These are phyloP conservation scores for Cerrena zonata DNA, from an alignment of 1,284 basidiomycete genomes.

Conservation along the genomic window DNA sequence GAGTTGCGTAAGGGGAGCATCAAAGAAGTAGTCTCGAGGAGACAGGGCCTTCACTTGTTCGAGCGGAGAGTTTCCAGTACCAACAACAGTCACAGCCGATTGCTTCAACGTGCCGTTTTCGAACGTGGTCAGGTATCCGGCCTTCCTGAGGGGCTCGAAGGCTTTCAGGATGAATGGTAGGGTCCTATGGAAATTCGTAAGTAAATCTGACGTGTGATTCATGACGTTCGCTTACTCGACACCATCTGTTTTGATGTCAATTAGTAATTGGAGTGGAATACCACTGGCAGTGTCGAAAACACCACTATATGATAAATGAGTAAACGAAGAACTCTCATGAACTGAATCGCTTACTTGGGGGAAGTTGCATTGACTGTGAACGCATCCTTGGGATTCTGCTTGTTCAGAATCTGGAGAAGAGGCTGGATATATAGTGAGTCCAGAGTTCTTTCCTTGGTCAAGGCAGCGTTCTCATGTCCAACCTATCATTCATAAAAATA, in stretches of 20 bases:
- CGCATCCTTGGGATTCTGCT: constrained; percentile 37
- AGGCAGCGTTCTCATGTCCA: constrained; percentile 39
- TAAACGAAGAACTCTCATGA: background rate
- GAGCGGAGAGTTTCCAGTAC: constrained; percentile 54
- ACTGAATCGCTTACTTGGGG: constrained; percentile 35
- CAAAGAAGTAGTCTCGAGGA: constrained; percentile 49
- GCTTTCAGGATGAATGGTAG: constrained; percentile 41
- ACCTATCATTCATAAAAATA: constrained; percentile 27
- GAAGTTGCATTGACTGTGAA: constrained; percentile 37
- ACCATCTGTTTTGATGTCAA: constrained; percentile 52
- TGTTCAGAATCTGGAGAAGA: constrained; percentile 36
- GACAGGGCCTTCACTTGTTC: constrained; percentile 38
- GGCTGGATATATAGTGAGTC: constrained; percentile 47
- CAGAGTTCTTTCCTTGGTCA: constrained; percentile 30
- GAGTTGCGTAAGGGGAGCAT: constrained; percentile 44
- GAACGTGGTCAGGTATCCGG: constrained; percentile 45
- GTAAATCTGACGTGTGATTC: background rate
- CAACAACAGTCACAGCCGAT: constrained; percentile 42
- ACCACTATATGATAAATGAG: constrained; percentile 26
- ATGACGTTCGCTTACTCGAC: constrained; percentile 31
- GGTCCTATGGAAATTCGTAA: constrained; percentile 32
- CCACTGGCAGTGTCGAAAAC: constrained; percentile 43
- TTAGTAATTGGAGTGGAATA: constrained; percentile 40
- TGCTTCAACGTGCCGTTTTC: constrained; percentile 34
- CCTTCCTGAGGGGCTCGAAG: constrained; percentile 41